Evolutionary conservation across 176 grass and related monocot species (phyloP), one percentile per base, ranked within the genome.

Genomic region (Leersia perrieri): DNA sequence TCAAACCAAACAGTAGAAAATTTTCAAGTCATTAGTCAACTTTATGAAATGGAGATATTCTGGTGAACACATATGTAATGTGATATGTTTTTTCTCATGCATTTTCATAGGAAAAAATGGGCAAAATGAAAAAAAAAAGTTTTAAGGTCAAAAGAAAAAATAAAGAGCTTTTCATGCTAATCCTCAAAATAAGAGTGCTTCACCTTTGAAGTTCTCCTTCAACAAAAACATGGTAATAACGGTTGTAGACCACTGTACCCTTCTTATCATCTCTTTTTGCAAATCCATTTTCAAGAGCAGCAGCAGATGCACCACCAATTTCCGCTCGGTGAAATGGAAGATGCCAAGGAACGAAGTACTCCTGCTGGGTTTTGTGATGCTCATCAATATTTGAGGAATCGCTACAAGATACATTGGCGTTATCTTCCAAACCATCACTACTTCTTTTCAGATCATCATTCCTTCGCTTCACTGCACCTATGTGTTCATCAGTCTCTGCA

Each of bases 321-420:
- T 98, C 95, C 86, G 92, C 95, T 80, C 92, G 83, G 75, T 98
- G 95, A 78, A 93, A 98, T 64, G 95, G 95, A 63, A 98, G 79
- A 77, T 98, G 92, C 95, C 95, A 98, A 33, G 95, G 95, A 80
- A 98, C 95, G 84, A 98, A 98, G 76, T 93, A 98, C 88, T 98
- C 95, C 84, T 98, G 95, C 45, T 94, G 92, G 68, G 79, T 78
- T 69, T 72, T 67, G 60, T 76, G 72, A 76, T 58, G 78, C 29
- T 78, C 87, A 77, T 77, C 42, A 49, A 22, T 42, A 15, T 2
- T 61, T 72, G 60, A 71, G 30, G 76, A 84, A 76, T 70, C 27
- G 38, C 68, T 57, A 13, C 60, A 42, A 63, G 12, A 26, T 64
- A 20, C 39, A 34, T 34, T n/a, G n/a, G 39, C 7, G n/a, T 75